Percentiles rank a stretch among this genome's conserved stretches.
These are phyloP conservation scores for Quercus alba DNA, from an alignment of 306 rosid genomes.

Conservation along the genomic window DNA sequence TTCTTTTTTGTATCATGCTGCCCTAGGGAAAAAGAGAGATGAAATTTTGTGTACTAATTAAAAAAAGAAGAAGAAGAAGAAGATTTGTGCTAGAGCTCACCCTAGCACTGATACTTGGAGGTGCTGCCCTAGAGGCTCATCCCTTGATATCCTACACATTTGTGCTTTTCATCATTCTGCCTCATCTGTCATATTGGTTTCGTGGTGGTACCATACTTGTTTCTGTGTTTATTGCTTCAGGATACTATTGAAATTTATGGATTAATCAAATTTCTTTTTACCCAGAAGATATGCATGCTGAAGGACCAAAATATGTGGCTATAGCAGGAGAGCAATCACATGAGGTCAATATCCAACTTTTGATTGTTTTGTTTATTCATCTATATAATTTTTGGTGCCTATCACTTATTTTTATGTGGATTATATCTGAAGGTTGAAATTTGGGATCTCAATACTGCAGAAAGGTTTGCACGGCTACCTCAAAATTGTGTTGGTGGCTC, in stretches of 20 bases:
- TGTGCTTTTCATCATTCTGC: constrained; percentile 1
- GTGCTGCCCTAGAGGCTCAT: constrained; percentile 5
- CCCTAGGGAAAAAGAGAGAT: too few relatives aligned
- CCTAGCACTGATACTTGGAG: not conserved
- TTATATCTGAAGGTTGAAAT: constrained; percentile 68
- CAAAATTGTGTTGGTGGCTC: constrained; percentile 35
- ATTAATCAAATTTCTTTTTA: constrained; percentile 23
- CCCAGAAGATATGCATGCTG: constrained; percentile 34
- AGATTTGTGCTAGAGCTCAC: not conserved
- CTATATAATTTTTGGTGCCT: not conserved
- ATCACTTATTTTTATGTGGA: constrained; percentile 23
- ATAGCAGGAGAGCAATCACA: constrained; percentile 79
- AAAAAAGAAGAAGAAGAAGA: not conserved
- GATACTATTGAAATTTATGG: not conserved
- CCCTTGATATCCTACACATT: not conserved
- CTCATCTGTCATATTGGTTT: constrained; percentile 2
- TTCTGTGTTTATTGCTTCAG: not conserved
- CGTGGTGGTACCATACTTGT: constrained; percentile 13
- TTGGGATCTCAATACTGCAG: constrained; percentile 86
- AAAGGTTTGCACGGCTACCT: constrained; percentile 57
- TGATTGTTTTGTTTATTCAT: constrained; percentile 19
- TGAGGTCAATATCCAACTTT: constrained; percentile 46
- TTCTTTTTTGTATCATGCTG: not conserved
- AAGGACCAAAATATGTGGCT: constrained; percentile 58
- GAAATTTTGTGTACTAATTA: not conserved